A percentile compares a stretch with the other conserved stretches of the same genome.
Conservation (phyloP, 345 rosid species). For the Cardamine occulta region DNA sequence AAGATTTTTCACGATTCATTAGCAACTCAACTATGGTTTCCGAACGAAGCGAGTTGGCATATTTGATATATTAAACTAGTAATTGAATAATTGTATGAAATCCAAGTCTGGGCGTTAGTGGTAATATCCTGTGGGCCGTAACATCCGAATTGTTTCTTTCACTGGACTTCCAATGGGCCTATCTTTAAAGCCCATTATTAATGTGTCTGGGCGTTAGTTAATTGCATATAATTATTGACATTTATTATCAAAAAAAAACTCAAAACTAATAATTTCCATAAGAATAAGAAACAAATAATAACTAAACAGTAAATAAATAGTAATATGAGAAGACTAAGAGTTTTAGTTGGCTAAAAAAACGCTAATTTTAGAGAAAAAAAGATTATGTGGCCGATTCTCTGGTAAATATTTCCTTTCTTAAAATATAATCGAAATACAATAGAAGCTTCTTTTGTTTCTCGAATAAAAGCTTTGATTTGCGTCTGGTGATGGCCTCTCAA, state of each 20-base stretch:
- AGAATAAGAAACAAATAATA: not conserved
- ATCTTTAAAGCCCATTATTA: not conserved
- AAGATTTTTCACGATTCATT: constrained; percentile 14
- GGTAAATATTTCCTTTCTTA: constrained; percentile 19
- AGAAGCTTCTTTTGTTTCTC: constrained; percentile 10
- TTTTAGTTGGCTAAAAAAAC: constrained; percentile 5
- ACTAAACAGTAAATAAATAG: not conserved
- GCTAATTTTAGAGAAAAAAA: constrained; percentile 4
- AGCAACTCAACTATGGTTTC: constrained; percentile 2
- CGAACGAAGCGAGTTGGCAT: not conserved
- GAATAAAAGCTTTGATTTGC: not conserved
- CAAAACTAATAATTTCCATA: not conserved
- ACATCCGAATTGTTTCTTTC: not conserved
- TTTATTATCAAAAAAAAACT: not conserved
- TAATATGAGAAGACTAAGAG: not conserved
- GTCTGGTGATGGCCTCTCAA: constrained; percentile 17
- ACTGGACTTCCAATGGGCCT: not conserved
- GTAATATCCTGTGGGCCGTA: not conserved
- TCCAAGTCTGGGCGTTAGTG: not conserved
- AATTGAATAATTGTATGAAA: too few species aligned
- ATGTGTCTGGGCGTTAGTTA: not conserved
- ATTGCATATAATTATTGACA: not conserved
- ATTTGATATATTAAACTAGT: not conserved
- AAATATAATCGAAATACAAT: not conserved
- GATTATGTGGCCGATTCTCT: constrained; percentile 25